Conservation (phyloP, 306 rosid genomes). For the Quercus rubra region DNA sequence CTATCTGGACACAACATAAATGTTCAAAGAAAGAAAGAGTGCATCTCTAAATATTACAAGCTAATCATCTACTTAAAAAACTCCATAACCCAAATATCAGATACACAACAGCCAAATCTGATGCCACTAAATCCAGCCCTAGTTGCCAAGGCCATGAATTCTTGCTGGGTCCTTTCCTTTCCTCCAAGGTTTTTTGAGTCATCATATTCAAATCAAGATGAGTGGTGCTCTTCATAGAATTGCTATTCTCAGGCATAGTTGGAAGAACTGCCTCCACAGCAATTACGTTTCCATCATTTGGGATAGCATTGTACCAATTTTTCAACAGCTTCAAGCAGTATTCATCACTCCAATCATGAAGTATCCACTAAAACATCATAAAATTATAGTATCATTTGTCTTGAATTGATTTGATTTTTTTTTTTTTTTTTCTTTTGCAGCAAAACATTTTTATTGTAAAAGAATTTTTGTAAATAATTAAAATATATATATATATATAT, state of each 20-base stretch:
- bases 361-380: too few species aligned
- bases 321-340: too few species aligned
- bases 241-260: background rate
- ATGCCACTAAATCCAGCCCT: constrained; percentile 21
- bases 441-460: too few species aligned
- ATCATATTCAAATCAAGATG: constrained; percentile 4
- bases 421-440: background rate
- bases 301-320: too few species aligned
- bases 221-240: background rate
- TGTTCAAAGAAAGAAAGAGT: too few species aligned
- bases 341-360: too few species aligned
- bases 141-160: constrained; percentile 10
- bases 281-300: constrained; percentile 20
- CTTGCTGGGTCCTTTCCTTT: constrained; percentile 13
- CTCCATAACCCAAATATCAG: constrained; percentile 15
- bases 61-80: constrained; percentile 13
- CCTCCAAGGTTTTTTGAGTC: constrained; percentile 26
- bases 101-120: constrained; percentile 2
- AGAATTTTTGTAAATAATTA: too few species aligned
- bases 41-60: background rate
- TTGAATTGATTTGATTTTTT: too few species aligned
- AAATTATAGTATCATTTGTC: too few species aligned
- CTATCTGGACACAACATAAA: too few species aligned
- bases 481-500: too few species aligned
- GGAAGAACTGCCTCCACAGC: constrained; percentile 24